These are phyloP conservation scores for Arthrobotrys musiformis DNA, from an alignment of 2,329 filamentous ascomycete genomes.

Conservation along the genomic window DNA sequence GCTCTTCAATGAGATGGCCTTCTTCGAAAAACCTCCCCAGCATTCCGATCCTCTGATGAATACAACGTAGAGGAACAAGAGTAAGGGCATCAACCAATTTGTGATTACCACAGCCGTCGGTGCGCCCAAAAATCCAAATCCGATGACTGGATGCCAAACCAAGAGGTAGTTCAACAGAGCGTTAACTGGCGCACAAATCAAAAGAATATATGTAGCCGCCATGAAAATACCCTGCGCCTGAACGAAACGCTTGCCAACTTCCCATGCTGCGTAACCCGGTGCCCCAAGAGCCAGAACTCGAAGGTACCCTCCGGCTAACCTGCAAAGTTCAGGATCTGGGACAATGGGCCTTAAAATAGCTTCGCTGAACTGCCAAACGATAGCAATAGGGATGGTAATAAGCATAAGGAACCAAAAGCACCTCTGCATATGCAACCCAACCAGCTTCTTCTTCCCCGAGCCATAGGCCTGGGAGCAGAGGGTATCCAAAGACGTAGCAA, in stretches of 20 bases:
- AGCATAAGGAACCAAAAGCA: constrained; percentile 81
- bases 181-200: constrained; percentile 85
- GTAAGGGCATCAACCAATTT: constrained; percentile 76
- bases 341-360: constrained; percentile 74
- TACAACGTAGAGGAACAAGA: constrained; percentile 79
- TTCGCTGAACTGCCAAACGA: constrained; percentile 77
- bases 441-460: constrained; percentile 86
- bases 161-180: constrained; percentile 76
- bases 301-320: constrained; percentile 78
- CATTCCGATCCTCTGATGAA: constrained; percentile 78
- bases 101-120: constrained; percentile 81
- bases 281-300: constrained; percentile 73
- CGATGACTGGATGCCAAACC: constrained; percentile 62
- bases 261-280: constrained; percentile 78
- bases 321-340: constrained; percentile 76
- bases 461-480: constrained; percentile 94
- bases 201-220: constrained; percentile 82
- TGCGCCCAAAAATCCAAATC: constrained; percentile 79
- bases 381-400: constrained; percentile 76
- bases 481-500: constrained; percentile 90
- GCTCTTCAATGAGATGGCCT: constrained; percentile 71
- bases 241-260: constrained; percentile 78
- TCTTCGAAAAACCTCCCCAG: constrained; percentile 81
- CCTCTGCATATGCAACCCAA: constrained; percentile 82
- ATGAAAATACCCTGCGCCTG: constrained; percentile 89